Evolutionary conservation across 371 early-diverging fungal genomes (phyloP), one percentile per base, ranked within the genome.

Genomic region (Haplosporangium sp.): DNA sequence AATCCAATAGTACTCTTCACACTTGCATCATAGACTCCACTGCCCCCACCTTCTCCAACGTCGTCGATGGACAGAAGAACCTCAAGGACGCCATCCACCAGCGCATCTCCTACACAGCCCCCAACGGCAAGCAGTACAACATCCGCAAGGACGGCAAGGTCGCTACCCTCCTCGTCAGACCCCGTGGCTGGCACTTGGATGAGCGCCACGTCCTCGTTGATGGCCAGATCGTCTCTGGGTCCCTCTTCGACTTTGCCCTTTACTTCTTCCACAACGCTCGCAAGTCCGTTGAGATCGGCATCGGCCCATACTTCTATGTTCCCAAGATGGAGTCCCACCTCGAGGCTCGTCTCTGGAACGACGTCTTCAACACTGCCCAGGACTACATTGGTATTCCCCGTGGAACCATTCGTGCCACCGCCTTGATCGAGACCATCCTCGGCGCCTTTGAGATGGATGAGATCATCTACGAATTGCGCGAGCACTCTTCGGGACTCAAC

Each of bases 401-500:
- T 55, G 98, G 98, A 13, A 96, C 96, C 48, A 95, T 97, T 80
- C 93, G 98, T 64, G 97, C 88, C 48, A 97, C 98, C 18, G 95
- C 95, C 29, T 84, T 97, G 75, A 97, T 97, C 75, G 98, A 97
- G 84, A 97, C 98, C 55, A 95, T 97, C 71, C 82, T 94, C 50
- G 98, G 95, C 11, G 93, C 95, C n/a, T 97, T 92, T 82, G 96
- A 97, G 82, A 97, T 97, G 98, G 98, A 97, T 62, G 98, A 97
- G 83, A 95, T 97, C 77, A 95, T 97, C 82, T 97, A 93, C 74
- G 98, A 97, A 86, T 85, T 97, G 65, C 92, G 96, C 93, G 95
- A 16, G 94, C 98, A 97, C 86, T 96, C 96, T 23, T 86, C 95
- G 43, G 98, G 98, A 9, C 89, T 97, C 61, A 97, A 96, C 93